Conservation (phyloP, 352 stramenopile genomes). For the Phytophthora pisi region DNA sequence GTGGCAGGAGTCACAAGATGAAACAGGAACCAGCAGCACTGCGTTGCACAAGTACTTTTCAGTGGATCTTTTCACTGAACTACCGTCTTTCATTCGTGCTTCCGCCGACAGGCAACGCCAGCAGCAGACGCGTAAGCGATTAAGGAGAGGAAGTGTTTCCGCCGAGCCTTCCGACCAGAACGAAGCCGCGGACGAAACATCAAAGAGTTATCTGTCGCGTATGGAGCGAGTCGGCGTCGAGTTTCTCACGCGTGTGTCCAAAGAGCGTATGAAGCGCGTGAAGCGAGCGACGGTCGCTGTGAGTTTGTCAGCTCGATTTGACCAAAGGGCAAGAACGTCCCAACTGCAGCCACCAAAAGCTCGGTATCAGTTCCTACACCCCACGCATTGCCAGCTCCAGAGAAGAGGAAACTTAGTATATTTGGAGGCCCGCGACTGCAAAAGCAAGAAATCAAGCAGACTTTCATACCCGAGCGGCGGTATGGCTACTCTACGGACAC, state of each 20-base stretch:
- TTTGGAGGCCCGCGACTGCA: neutral
- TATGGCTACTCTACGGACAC: constrained; percentile 37
- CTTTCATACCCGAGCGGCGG: constrained; percentile 7
- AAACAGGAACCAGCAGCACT: neutral
- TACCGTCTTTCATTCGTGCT: constrained; percentile 46
- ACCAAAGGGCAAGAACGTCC: constrained; percentile 3
- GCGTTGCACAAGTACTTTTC: constrained; percentile 37
- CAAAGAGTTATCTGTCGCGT: constrained; percentile 28
- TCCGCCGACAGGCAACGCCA: constrained; percentile 8
- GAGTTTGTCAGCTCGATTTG: constrained; percentile 17
- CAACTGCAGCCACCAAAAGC: constrained; percentile 8
- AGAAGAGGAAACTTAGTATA: neutral
- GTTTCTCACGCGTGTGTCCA: constrained; percentile 47
- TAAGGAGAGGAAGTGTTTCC: constrained; percentile 11
- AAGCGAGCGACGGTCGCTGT: constrained; percentile 16
- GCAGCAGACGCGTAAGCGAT: constrained; percentile 6
- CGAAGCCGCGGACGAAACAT: neutral
- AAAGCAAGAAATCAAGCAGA: neutral
- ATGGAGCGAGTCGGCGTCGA: constrained; percentile 52
- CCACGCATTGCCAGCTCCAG: neutral
- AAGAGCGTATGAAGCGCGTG: constrained; percentile 33
- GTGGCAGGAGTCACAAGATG: constrained; percentile 37
- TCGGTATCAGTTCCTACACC: neutral
- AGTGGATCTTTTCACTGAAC: constrained; percentile 50
- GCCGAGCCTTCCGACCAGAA: neutral